These are phyloP conservation scores for Apiospora arundinis DNA, from an alignment of 2,329 filamentous ascomycete species.

Conservation along the genomic window DNA sequence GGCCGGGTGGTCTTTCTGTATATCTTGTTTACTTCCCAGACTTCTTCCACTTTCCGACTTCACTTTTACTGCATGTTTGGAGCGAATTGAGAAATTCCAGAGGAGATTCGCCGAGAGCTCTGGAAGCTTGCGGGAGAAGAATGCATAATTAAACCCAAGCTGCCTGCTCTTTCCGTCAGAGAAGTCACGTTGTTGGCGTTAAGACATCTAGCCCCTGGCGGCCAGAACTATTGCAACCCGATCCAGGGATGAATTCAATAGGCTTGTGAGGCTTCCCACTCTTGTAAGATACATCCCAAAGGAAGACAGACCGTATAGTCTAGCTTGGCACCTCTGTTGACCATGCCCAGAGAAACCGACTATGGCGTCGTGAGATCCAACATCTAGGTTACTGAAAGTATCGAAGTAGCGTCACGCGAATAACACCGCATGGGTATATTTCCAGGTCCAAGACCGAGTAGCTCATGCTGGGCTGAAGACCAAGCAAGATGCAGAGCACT, in stretches of 20 bases:
- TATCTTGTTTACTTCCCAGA: not conserved
- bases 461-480: not conserved
- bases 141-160: slow-evolving; percentile 8
- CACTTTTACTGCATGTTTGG: not conserved
- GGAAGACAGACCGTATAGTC: not conserved
- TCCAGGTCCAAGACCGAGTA: no score
- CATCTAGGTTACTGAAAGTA: not conserved
- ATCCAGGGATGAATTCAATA: slow-evolving; percentile 1
- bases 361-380: not conserved
- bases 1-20: not conserved
- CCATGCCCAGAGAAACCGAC: not conserved
- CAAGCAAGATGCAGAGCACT: not conserved
- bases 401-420: no score
- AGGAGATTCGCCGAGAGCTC: not conserved
- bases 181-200: slow-evolving; percentile 4
- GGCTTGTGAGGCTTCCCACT: not conserved
- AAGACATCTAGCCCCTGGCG: slow-evolving; percentile 12
- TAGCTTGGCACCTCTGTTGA: not conserved
- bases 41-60: not conserved
- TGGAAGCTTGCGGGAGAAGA: not conserved
- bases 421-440: no score
- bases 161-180: not conserved
- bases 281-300: not conserved
- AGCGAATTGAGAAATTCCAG: slow-evolving; percentile 14
- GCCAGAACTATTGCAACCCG: not conserved